Evolutionary conservation across 1,284 basidiomycete genomes (phyloP).

Genomic region (Lentinula novae-zelandiae): DNA sequence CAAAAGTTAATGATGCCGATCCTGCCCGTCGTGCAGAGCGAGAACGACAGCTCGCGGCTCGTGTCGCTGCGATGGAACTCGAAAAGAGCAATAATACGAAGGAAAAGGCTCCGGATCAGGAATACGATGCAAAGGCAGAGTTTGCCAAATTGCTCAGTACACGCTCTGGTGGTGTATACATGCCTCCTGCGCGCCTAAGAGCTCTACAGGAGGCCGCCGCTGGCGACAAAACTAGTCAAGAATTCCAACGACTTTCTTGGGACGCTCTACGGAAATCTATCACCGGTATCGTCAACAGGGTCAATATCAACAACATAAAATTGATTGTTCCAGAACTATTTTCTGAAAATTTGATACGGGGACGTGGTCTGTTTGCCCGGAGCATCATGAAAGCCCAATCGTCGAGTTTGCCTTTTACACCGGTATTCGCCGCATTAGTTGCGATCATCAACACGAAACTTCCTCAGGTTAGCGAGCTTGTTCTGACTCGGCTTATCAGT

Average conservation of each 20-base stretch:
- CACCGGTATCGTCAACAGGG: conserved; percentile 99
- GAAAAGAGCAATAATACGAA: conserved; percentile 52
- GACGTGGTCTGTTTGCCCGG: conserved; percentile 84
- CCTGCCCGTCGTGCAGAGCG: conserved; percentile 73
- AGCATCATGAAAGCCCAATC: conserved; percentile 99
- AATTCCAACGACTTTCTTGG: conserved; percentile 96
- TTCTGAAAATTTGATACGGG: conserved; percentile 87
- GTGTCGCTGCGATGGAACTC: conserved; percentile 71
- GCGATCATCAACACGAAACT: conserved; percentile 97
- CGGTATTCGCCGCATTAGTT: conserved; percentile 93
- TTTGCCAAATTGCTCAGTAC: conserved; percentile 77
- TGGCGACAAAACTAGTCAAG: conserved; percentile 83
- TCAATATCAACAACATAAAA: conserved; percentile 96
- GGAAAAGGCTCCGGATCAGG: conserved; percentile 44
- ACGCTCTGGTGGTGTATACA: conserved; percentile 92
- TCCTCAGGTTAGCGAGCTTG: conserved; percentile 92
- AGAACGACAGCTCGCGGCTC: conserved; percentile 72
- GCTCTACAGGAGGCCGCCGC: conserved; percentile 88
- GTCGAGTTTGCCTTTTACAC: conserved; percentile 95
- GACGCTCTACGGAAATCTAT: conserved; percentile 97
- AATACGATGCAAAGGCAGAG: conserved; percentile 71
- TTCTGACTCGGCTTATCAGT: conserved; percentile 86
- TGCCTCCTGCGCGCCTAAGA: conserved; percentile 90
- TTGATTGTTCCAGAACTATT: conserved; percentile 93
- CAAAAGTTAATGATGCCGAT: conserved; percentile 72